Percentiles rank a stretch among this genome's conserved stretches.
Conservation (phyloP, 106 monocot species). For the Narthecium ossifragum region DNA sequence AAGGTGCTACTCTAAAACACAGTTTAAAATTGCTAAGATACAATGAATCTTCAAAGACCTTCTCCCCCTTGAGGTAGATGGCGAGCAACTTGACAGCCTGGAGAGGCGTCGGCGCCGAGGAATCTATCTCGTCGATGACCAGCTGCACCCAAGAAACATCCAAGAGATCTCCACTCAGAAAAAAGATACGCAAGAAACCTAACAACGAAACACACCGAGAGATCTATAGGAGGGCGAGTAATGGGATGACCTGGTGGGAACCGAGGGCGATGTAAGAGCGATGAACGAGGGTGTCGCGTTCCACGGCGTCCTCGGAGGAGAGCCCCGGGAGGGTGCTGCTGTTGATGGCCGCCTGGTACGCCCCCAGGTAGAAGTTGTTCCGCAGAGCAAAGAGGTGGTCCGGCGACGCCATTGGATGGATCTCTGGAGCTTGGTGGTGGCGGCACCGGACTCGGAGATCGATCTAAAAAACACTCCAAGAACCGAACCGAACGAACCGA, state of each 20-base stretch:
- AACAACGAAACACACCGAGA: neutral
- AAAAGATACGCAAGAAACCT: too few relatives aligned
- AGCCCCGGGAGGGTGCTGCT: constrained; percentile 65
- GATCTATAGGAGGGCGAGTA: neutral
- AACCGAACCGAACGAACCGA: too few relatives aligned
- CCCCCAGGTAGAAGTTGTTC: constrained; percentile 88
- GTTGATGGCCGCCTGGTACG: constrained; percentile 81
- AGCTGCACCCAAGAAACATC: constrained; percentile 34
- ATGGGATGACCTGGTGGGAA: constrained; percentile 45
- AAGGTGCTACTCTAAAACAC: neutral
- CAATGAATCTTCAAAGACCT: constrained; percentile 34
- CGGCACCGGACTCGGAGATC: too few relatives aligned
- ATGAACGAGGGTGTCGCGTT: constrained; percentile 77
- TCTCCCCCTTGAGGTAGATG: constrained; percentile 61
- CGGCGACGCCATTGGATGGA: constrained; percentile 40
- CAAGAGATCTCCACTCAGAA: neutral
- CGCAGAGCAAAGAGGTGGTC: constrained; percentile 88
- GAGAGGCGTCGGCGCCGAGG: constrained; percentile 74
- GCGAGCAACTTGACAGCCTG: constrained; percentile 95
- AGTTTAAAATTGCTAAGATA: neutral
- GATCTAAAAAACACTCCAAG: too few relatives aligned
- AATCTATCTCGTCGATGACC: constrained; percentile 82
- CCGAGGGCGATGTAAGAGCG: constrained; percentile 91
- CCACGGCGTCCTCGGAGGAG: constrained; percentile 63
- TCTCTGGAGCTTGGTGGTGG: neutral